Base-by-base conservation (phyloP, 768 basidiomycete genomes). In the Pholiota conissans region DNA sequence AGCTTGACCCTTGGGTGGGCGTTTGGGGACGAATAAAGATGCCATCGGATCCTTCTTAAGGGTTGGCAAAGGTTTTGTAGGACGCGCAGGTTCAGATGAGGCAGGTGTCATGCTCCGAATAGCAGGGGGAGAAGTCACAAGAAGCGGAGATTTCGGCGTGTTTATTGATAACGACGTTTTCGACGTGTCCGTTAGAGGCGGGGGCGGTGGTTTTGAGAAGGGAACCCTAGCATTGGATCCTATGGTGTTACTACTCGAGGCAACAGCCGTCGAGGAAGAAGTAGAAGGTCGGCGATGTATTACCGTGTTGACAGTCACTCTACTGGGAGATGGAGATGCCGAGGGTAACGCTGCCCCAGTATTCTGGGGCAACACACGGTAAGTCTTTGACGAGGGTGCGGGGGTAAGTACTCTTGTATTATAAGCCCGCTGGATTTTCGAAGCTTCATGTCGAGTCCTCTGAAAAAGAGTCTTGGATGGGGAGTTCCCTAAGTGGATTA, bases 401-500 rank as follows among this genome's bases (percentile, higher is more conserved):
- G 84, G 81, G n/a, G 83, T 84, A 29, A 84, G 57, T 57, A 81
- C 76, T 42, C 80, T 79, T 48, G 80, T 68, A 46, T 73, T 73
- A 64, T 84, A 87, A 63, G 81, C 80, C 68, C 81, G 84, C 69
- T 86, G 84, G 46, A 87, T 71, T 69, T 83, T 88, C 26, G 82
- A 85, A 10, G 89, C 86, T 63, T 91, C 88, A 40, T 76, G 77
- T 57, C 83, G 83, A 5, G 90, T 86, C 73, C 89, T 91, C 75
- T 92, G 87, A 63, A 93, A 86, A 18, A 93, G 74, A 14, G 86
- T 79, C 73, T 87, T 91, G 20, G 87, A 85, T 61, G 71, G 78
- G 9, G 67, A 68, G 46, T 66, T 61, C 76, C 78, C 80, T 80
- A 54, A 34, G 28, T 45, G 49, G 37, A 58, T 49, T 49, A 61